These are phyloP conservation scores for Venturia nashicola DNA, from an alignment of 2,329 filamentous ascomycete species.

Conservation along the genomic window DNA sequence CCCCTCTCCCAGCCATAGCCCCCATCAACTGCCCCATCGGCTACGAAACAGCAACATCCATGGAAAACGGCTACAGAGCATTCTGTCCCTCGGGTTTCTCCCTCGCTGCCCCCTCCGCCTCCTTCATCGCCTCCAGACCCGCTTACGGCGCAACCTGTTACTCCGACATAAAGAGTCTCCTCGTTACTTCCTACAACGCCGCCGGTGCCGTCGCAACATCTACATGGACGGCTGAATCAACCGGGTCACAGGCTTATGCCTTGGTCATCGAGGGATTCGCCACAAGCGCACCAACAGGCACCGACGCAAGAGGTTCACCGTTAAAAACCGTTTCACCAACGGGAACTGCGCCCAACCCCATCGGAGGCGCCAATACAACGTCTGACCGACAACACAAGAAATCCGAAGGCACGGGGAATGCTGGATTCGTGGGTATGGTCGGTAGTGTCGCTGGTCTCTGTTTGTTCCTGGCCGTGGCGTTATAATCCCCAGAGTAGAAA, in stretches of 20 bases:
- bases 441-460: not conserved
- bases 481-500: not conserved
- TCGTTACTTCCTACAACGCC: slow-evolving; percentile 13
- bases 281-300: not conserved
- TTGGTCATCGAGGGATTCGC: slow-evolving; percentile 19
- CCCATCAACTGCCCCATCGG: slow-evolving; percentile 17
- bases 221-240: slow-evolving; percentile 9
- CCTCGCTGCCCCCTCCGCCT: not conserved
- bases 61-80: slow-evolving; percentile 16
- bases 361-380: not conserved
- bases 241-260: slow-evolving; percentile 16
- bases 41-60: slow-evolving; percentile 15
- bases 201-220: slow-evolving; percentile 12
- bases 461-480: not conserved
- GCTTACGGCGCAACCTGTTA: slow-evolving; percentile 4
- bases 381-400: not conserved
- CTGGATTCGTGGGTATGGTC: not conserved
- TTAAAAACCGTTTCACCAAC: not conserved
- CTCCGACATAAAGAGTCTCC: not conserved
- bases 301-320: not conserved
- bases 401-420: not conserved
- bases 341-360: not conserved
- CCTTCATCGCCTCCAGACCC: not conserved
- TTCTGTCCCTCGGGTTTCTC: slow-evolving; percentile 19
- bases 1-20: slow-evolving; percentile 17